Conservation (phyloP, 208 protist genomes). For the Acanthamoeba triangularis region DNA sequence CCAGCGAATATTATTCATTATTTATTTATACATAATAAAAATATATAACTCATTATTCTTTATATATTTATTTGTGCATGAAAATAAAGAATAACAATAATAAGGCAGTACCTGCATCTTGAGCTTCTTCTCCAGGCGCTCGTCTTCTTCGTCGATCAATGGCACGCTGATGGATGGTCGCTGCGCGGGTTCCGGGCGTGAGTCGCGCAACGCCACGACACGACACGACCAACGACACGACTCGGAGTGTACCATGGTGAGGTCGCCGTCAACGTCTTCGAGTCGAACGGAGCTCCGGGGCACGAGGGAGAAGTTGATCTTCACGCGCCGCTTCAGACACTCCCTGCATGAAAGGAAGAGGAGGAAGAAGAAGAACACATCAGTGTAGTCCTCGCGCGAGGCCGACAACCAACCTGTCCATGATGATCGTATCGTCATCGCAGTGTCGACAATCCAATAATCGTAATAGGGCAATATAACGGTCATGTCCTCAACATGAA, state of each 20-base stretch:
- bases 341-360: not conserved
- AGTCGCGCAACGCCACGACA: not conserved
- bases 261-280: conserved; percentile 27
- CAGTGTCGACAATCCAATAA: not conserved
- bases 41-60: too few relatives aligned
- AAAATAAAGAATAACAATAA: too few relatives aligned
- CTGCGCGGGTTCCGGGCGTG: not conserved
- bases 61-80: conserved; percentile 1
- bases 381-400: too few relatives aligned
- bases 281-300: not conserved
- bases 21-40: too few relatives aligned
- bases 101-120: conserved; percentile 1
- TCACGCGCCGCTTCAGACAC: conserved; percentile 16
- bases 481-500: too few relatives aligned
- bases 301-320: conserved; percentile 31
- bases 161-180: not conserved
- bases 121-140: conserved; percentile 14
- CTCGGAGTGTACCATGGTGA: not conserved
- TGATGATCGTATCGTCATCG: not conserved
- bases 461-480: too few relatives aligned
- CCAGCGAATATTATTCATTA: not conserved
- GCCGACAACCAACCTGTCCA: too few relatives aligned
- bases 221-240: not conserved
- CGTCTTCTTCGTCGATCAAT: conserved; percentile 7
- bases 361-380: too few relatives aligned